Base-by-base conservation (phyloP, 352 stramenopile species). In the Globisporangium heterothallicum region DNA sequence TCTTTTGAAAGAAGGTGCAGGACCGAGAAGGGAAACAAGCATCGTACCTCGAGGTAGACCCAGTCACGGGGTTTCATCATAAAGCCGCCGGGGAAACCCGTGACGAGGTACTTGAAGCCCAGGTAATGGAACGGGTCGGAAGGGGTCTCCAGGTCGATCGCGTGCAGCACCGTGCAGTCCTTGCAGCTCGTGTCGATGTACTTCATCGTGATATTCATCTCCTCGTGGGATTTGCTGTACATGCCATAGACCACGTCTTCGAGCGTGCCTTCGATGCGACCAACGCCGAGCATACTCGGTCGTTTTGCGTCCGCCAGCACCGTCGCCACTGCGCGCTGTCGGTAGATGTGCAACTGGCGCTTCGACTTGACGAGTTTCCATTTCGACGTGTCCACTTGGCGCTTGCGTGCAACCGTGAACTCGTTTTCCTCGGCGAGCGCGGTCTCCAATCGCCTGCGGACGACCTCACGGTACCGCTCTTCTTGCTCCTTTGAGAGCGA, bases 281-380 rank as follows among this genome's bases (percentile, higher is more conserved):
- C 70, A 26, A 69, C 29, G 12, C 57, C 60, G 6, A 83, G 27
- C 61, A 80, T 70, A 12, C 50, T 78, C 9, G 74, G 68, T n/a
- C 72, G 43, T 29, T 48, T 56, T 24, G 41, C 27, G 30, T 59
- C 46, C 9, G 36, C 45, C 3, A 50, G 45, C 32, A 50, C 47
- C 10, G 32, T 29, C 2, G 34, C 41, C 29, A 46, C 27, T 24
- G 29, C 13, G 21, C 71, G 48, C 8, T 63, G 70, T 18, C 70
- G 70, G 36, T 72, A 84, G 42, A 82, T 65, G 18, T 76, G 70
- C 42, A 86, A 47, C 9, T 64, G 42, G 16, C 59, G 30, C 53
- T 71, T 70, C 30, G 57, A 60, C 26, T 67, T 69, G n/a, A 72
- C 54, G 21, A 64, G 49, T 36, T 80, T 80, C 77, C 77, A 88